Evolutionary conservation across 2,329 filamentous ascomycete genomes (phyloP), one percentile per base, ranked within the genome.

Genomic region (Phialophora chinensis): DNA sequence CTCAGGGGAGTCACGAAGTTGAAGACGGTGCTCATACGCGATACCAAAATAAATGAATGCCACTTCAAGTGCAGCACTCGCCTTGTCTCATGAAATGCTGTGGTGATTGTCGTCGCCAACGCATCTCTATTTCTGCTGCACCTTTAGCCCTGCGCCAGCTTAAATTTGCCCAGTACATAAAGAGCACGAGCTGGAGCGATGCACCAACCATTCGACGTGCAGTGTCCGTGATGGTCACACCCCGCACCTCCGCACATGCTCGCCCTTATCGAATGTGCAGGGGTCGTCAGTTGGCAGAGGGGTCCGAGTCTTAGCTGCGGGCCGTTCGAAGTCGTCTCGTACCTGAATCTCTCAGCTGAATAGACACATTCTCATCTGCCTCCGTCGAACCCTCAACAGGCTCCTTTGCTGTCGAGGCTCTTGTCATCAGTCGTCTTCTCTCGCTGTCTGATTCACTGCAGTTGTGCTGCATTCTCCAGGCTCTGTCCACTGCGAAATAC

Each of bases 301-400:
- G 49, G 20, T 29, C 49, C 49, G 49, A 52, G 25, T 52, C 49
- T 27, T 29, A 52, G 49, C 49, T 52, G 49, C 49, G 49, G 49
- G 25, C 23, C 49, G 4, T 35, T 31, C 52, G 29, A 55, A 33
- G 27, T 55, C 20, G 58, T 10, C 7, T 20, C 49, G 59, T 49
- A 27, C 49, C 29, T 61, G 47, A 25, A 35, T 60, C 23, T n/a
- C 20, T 55, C 59, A 61, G 59, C 59, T 61, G 59, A 61, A 61
- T 38, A 61, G 23, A 54, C 59, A 53, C 47, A 25, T 61, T 52
- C 29, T 38, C 47, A 42, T 38, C 49, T 23, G 17, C 49, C 35
- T 10, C 27, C 52, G 29, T 61, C 50, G 23, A 14, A 53, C 53
- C 7, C 20, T 55, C n/a, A 20, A 35, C 53, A n/a, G 29, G 29